phyloP scores from a whole-genome alignment of 345 rosid genomes.

The Eucalyptus paniculata region DNA sequence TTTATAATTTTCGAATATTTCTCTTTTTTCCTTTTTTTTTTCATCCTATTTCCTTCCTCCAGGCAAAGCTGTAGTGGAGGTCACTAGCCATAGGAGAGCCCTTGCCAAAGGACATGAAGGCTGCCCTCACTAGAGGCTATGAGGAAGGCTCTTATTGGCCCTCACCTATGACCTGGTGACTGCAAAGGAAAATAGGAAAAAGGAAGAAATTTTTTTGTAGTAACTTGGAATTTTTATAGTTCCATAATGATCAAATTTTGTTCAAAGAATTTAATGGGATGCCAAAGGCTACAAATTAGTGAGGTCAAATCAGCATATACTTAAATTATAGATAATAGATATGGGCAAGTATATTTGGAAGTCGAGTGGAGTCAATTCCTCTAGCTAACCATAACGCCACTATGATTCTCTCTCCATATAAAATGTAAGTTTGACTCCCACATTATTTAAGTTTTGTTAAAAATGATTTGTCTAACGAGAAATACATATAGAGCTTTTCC shows the following conservation, averaged over 20 bases:
- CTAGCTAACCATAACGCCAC: not conserved
- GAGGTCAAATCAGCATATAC: not conserved
- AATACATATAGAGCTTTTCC: not conserved
- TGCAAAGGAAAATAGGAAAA: no score
- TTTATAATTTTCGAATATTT: no score
- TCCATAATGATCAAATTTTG: not conserved
- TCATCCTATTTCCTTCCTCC: not conserved
- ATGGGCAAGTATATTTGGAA: not conserved
- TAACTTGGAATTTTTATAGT: not conserved
- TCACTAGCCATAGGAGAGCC: not conserved
- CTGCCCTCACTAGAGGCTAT: not conserved
- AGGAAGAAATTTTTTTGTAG: not conserved
- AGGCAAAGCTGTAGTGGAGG: not conserved
- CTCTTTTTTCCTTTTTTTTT: no score
- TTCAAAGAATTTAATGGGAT: not conserved
- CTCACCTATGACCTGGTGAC: accelerated
- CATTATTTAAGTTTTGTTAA: not conserved
- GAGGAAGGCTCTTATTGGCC: not conserved
- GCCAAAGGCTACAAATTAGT: not conserved
- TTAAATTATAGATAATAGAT: not conserved
- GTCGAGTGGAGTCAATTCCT: not conserved
- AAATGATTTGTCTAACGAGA: not conserved
- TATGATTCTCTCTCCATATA: not conserved
- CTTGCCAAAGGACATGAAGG: not conserved
- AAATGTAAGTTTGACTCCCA: not conserved